phyloP scores from a whole-genome alignment of 352 stramenopile species.

The Thraustochytrium sp. region DNA sequence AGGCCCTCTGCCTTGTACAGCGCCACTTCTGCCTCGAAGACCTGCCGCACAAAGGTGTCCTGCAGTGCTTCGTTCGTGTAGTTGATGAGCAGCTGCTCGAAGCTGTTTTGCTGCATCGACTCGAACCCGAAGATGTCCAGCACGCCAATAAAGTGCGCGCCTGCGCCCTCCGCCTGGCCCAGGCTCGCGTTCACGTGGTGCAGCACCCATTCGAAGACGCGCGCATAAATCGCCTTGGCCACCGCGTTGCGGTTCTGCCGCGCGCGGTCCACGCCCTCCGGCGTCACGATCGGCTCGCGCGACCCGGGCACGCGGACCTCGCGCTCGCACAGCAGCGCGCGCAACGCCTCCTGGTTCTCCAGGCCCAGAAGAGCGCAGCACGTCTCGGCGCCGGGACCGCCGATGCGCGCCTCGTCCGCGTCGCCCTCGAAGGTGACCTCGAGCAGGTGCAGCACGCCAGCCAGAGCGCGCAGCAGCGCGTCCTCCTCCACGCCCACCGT shows the following conservation, averaged over 20 bases:
- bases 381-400: not conserved
- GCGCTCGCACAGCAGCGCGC: not conserved
- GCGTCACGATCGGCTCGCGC: conserved; percentile 56
- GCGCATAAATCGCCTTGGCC: conserved; percentile 23
- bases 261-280: conserved; percentile 59
- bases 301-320: not conserved
- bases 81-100: conserved; percentile 76
- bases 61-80: conserved; percentile 72
- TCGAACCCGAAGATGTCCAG: conserved; percentile 79
- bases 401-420: not conserved
- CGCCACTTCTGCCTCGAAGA: conserved; percentile 51
- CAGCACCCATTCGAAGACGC: conserved; percentile 19
- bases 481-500: not conserved
- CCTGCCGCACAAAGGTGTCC: conserved; percentile 54
- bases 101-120: conserved; percentile 63
- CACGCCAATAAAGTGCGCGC: conserved; percentile 64
- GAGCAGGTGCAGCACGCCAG: not conserved
- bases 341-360: not conserved
- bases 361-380: not conserved
- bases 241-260: conserved; percentile 12
- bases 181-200: conserved; percentile 32
- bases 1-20: conserved; percentile 48
- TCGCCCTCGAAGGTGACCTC: not conserved
- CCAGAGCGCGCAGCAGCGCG: not conserved
- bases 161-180: not conserved